Base-by-base conservation (phyloP, 768 basidiomycete genomes). In the Russula virescens region DNA sequence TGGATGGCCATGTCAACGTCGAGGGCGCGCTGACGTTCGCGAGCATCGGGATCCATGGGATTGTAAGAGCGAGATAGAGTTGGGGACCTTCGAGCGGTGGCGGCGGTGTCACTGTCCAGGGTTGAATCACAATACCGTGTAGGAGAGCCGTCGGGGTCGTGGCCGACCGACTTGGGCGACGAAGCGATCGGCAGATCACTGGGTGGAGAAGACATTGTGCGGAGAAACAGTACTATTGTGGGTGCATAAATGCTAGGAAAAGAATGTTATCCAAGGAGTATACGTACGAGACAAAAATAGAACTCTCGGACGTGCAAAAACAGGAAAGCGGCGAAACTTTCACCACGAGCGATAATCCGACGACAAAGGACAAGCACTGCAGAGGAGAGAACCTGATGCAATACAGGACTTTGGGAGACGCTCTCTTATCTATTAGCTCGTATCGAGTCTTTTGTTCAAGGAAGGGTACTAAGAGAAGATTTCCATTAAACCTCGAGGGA, bases 1-100 rank as follows among this genome's bases (percentile, higher is more conserved):
- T 89, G 87, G 71, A 91, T 81, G 57, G 89, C 91, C 89, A 93
- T 92, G 69, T 95, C 94, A 0, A 91, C 91, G 69, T 98, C 95
- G 87, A 97, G 91, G 7, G 91, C 86, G 40, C 89, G 83, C 77
- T 98, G 94, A 21, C 94, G 84, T 73, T 97, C 94, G 58, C 86
- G 79, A 21, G 83, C 84, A 57, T 89, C 83, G 0, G 88, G 84
- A 70, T 91, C 87, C 76, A 86, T 80, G 11, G 80, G 82, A 71
- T 90, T 85, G 63, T 82, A 80, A 10, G 87, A 80, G 47, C 87
- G 82, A 1, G 75, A 71, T 18, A 88, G 73, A 3, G 83, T 83
- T 0, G 89, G 88, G 0, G 88, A 88, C 60, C 78, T 79, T 25
- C 86, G 80, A 52, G 80, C 71, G 1, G 76, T 79, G 6, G 75